These are phyloP conservation scores for Rhizopus stolonifer DNA, from an alignment of 371 early-diverging fungal genomes.

Conservation along the genomic window DNA sequence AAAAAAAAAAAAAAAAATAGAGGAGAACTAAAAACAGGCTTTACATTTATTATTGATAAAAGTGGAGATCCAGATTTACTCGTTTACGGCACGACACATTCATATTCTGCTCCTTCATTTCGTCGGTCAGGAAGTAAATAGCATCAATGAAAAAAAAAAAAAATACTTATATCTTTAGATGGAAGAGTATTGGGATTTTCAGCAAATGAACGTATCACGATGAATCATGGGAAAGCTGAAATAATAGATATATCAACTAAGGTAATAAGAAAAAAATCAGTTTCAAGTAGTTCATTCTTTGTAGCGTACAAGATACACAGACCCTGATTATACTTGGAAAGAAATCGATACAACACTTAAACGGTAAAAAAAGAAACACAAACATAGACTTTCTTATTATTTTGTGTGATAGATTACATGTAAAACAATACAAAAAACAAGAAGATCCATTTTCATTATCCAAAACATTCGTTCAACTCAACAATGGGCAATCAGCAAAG, in stretches of 20 bases:
- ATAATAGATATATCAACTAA: slow-evolving; percentile 18
- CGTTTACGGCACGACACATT: slow-evolving; percentile 39
- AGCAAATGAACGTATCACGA: slow-evolving; percentile 10
- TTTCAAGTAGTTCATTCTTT: background rate
- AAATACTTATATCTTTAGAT: slow-evolving; percentile 1
- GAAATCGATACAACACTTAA: slow-evolving; percentile 32
- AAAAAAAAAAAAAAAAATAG: no score
- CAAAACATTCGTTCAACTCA: background rate
- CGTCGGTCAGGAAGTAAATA: slow-evolving; percentile 38
- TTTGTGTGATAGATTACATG: slow-evolving; percentile 15
- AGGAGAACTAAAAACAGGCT: slow-evolving; percentile 30
- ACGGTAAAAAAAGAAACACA: slow-evolving; percentile 7
- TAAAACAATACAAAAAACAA: slow-evolving; percentile 9
- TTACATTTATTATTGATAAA: slow-evolving; percentile 33
- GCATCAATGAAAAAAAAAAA: background rate
- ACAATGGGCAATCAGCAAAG: background rate
- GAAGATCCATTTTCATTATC: slow-evolving; percentile 15
- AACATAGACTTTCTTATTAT: background rate
- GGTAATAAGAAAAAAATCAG: slow-evolving; percentile 14
- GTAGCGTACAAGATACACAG: slow-evolving; percentile 29
- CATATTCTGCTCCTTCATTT: slow-evolving; percentile 37
- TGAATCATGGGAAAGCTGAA: slow-evolving; percentile 12
- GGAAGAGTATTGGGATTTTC: slow-evolving; percentile 39
- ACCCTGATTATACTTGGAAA: slow-evolving; percentile 35
- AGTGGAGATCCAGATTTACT: slow-evolving; percentile 45